Conservation (phyloP, 2,329 filamentous ascomycete species). For the Fusarium sp. region DNA sequence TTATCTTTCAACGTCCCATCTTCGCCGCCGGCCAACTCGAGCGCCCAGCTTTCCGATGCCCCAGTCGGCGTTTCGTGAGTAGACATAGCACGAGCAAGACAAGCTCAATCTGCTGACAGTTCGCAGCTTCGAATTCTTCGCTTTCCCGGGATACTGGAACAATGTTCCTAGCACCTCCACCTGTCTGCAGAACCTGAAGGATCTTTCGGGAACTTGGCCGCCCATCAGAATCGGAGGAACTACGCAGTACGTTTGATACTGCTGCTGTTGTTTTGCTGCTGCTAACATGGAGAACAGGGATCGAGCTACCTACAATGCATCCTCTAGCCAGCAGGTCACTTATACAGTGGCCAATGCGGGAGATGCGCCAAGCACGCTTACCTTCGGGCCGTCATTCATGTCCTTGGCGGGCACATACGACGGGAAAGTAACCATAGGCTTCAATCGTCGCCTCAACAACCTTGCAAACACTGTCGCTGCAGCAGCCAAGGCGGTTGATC, state of each 20-base stretch:
- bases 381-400: not conserved
- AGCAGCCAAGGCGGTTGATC: not conserved
- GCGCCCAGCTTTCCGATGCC: not conserved
- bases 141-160: not conserved
- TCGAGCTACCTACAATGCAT: not conserved
- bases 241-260: accelerated
- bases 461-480: not conserved
- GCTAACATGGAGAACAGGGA: not conserved
- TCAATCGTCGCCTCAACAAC: not conserved
- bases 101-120: accelerated
- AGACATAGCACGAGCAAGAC: accelerated
- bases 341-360: not conserved
- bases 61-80: not conserved
- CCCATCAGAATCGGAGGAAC: not conserved
- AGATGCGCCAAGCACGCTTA: not conserved
- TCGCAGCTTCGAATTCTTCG: not conserved
- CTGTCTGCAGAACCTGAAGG: not conserved
- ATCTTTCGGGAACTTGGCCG: not conserved
- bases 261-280: accelerated
- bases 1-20: not conserved
- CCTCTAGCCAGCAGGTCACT: not conserved
- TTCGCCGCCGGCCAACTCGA: not conserved
- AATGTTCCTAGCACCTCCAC: not conserved
- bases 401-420: not conserved
- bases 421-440: not conserved